These are phyloP conservation scores for Ceriops tagal DNA, from an alignment of 345 rosid genomes.

Conservation along the genomic window DNA sequence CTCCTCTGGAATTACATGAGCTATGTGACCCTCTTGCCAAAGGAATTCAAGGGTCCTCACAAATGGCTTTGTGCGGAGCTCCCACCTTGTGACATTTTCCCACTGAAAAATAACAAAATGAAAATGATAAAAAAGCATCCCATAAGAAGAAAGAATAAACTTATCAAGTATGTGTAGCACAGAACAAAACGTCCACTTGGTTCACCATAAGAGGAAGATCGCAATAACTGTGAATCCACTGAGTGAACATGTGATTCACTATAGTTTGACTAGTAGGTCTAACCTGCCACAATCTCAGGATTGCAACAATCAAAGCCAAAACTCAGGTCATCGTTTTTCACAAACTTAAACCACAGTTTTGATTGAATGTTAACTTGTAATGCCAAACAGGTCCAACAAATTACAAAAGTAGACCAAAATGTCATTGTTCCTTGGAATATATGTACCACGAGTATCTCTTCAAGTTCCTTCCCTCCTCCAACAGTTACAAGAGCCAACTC, in stretches of 20 bases:
- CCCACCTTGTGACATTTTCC: conserved; percentile 97
- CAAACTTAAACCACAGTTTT: conserved; percentile 8
- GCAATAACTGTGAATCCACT: conserved; percentile 90
- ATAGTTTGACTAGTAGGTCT: conserved; percentile 94
- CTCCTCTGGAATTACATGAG: conserved; percentile 82
- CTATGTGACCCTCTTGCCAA: conserved; percentile 97
- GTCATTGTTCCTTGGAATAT: conserved; percentile 8
- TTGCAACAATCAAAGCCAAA: conserved; percentile 62
- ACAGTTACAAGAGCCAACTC: conserved; percentile 83
- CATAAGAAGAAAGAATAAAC: not conserved
- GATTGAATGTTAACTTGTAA: conserved; percentile 1
- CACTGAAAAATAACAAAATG: conserved; percentile 41
- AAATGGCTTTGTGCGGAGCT: conserved; percentile 90
- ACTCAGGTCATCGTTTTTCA: conserved; percentile 42
- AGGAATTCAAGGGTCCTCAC: conserved; percentile 90
- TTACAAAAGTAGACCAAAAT: not conserved
- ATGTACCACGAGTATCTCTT: conserved; percentile 93
- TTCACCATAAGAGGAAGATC: conserved; percentile 94
- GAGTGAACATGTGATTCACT: conserved; percentile 94
- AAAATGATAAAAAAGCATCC: not conserved
- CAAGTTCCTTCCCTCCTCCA: conserved; percentile 90
- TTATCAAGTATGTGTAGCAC: not conserved
- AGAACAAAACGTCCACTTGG: conserved; percentile 45
- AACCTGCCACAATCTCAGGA: conserved; percentile 97
- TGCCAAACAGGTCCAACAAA: not conserved